Evolutionary conservation across 2,329 filamentous ascomycete species (phyloP), one percentile per base, ranked within the genome.

Genomic region (Microcyclospora pomicola): DNA sequence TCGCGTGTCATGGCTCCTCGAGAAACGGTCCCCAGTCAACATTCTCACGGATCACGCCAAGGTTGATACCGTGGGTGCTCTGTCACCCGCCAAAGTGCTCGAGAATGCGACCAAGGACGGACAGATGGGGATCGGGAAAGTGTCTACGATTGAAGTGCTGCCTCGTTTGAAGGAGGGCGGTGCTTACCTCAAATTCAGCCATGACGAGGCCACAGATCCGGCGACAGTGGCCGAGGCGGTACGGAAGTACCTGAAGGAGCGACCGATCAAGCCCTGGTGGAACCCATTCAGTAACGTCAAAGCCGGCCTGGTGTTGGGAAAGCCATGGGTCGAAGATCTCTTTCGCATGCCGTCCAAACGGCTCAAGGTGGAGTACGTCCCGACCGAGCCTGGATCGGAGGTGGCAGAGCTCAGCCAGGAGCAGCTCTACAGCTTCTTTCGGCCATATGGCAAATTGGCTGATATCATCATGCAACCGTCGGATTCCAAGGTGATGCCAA

Each of bases 291-390:
- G 75, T 15, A 64, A 71, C 11, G 78, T 93, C 40, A 72, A 74
- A 35, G 76, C 77, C 3, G 76, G 77, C 15, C 64, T 86, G 6
- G 91, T 98, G 2, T 69, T 75, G 39, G 91, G 91, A 9, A 75
- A 78, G 15, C 91, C 91, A 0, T 98, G 91, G 91, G 72, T 96
- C 2, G 91, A 96, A 54, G 91, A 98, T 55, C 65, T 98, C 19
- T 82, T 85, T 49, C 75, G 86, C 6, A 77, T 86, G 36, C 91
- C 91, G 0, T 84, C 78, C 40, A 69, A 68, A 31, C 71, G 82
- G 19, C 53, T 98, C 29, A 81, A 76, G 49, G 77, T 95, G 15
- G 88, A 96, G 54, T 96, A 95, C 46, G 70, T 88, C 6, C 75
- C 86, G 3, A 72, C 75, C 0, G 71, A 72, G 16, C 72, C 83